Evolutionary conservation across 768 basidiomycete species (phyloP), one percentile per base, ranked within the genome.

Genomic region (Boletus subcaerulescens): DNA sequence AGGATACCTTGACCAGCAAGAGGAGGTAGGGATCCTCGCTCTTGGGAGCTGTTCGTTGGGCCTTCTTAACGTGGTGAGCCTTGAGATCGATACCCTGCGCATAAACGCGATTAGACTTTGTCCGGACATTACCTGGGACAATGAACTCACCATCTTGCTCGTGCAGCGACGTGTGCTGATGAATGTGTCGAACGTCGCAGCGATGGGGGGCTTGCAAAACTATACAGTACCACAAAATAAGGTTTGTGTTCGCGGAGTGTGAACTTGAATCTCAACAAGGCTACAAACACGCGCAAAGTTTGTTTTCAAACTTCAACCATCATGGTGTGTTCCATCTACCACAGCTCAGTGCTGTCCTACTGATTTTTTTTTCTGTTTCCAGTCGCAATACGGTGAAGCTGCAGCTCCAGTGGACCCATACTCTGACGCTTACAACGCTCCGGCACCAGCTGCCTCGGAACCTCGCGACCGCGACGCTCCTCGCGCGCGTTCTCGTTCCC

Each of bases 21-120:
- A 97, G 86, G 66, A 99, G 85, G 80, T 99, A 98, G 17, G 96
- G 96, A 77, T 99, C 97, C 89, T 98, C 93, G 74, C 93, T 96
- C 82, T 91, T 92, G 73, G 97, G 97, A 60, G 92, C 92, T 64
- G 90, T 89, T 61, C 97, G 87, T 70, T 84, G 79, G 65, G 94
- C 86, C 84, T 97, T 98, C 87, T 91, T 96, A 86, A 97, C 95
- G 86, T 99, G 96, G 83, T 98, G 96, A 76, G 81, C 78, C 74
- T 82, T 81, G 77, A 98, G 84, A 79, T 97, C 94, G 77, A 97
- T 96, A 87, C 93, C 94, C 94, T 92, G 71, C 14, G 38, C 44
- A 56, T 22, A 2, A 42, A 35, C 24, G 22, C 49, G 44, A 40
- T 70, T 44, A 63, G 49, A 62, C 52, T 47, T 42, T 46, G 29